Percentiles rank a stretch among this genome's conserved stretches.
phyloP scores from a whole-genome alignment of 2,329 filamentous ascomycete species.

The Podosphaera leucotricha region DNA sequence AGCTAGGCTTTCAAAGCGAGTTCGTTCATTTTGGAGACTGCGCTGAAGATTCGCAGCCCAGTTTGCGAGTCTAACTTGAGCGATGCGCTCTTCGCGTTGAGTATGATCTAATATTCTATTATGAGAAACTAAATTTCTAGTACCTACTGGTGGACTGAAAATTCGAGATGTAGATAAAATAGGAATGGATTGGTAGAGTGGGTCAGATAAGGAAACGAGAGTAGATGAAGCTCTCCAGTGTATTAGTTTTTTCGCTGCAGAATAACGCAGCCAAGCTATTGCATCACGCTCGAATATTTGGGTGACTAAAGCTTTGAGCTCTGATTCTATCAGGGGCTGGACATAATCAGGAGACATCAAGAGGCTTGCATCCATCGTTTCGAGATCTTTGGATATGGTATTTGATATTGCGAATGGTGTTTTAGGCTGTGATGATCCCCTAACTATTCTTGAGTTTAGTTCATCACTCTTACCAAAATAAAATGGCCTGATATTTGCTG shows the following conservation, averaged over 20 bases:
- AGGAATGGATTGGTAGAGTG: constrained; percentile 18
- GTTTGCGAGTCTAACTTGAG: constrained; percentile 49
- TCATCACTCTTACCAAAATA: constrained; percentile 23
- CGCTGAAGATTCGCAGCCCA: constrained; percentile 67
- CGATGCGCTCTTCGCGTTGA: constrained; percentile 33
- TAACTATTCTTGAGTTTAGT: constrained; percentile 6
- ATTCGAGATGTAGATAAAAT: constrained; percentile 7
- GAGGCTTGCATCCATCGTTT: constrained; percentile 77
- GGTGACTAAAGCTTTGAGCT: constrained; percentile 45
- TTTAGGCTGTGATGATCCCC: constrained; percentile 10
- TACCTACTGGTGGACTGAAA: constrained; percentile 12
- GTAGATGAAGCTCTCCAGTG: constrained; percentile 33
- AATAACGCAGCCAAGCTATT: constrained; percentile 58
- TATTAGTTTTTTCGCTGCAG: constrained; percentile 60
- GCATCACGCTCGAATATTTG: constrained; percentile 58
- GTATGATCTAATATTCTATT: constrained; percentile 35
- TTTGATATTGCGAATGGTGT: constrained; percentile 59
- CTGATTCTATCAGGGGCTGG: constrained; percentile 54
- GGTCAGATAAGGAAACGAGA: constrained; percentile 11
- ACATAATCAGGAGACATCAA: constrained; percentile 85
- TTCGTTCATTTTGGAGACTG: constrained; percentile 50
- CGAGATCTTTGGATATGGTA: constrained; percentile 42
- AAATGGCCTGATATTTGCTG: constrained; percentile 38
- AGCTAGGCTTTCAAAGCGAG: constrained; percentile 38
- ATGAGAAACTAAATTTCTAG: constrained; percentile 29